Evolutionary conservation across 768 basidiomycete genomes (phyloP), one percentile per base, ranked within the genome.

Genomic region (Austroboletus eburneus): DNA sequence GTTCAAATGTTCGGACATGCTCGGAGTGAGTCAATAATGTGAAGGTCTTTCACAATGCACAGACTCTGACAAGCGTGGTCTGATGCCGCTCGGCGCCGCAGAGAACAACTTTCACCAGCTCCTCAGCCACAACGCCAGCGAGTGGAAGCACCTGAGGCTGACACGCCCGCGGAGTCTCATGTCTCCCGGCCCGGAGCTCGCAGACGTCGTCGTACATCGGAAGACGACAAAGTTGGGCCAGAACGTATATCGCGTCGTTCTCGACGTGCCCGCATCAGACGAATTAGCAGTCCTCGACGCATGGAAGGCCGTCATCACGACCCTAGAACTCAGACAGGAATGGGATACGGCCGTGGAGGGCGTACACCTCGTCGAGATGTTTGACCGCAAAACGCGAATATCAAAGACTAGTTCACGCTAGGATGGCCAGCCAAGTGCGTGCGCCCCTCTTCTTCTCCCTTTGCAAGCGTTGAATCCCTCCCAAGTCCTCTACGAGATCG

Each of bases 371-470:
- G 69, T 97, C 33, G 93, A 97, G 67, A 74, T 90, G 69, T 79
- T 95, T 46, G 94, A 96, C 66, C 80, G 81, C 33, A 77, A 78
- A 51, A 95, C 91, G 8, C 73, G 92, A 49, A 86, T 99, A 59
- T 77, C 79, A 18, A 91, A 89, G 71, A 96, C 92, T 89, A 91
- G 52, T 97, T 91, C 63, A 83, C 84, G 7, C 69, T 99, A 9
- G 95, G 95, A 1, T 99, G 95, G 95, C 95, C 95, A 46, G 93
- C 92, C 47, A 93, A 86, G 93, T 95, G 61, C 59, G 91, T 77
- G 57, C 75, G 12, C 24, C 14, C 33, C 20, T 27, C 35, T 5
- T 50, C 18, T 51, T 17, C 5, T 30, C 14, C 27, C 7, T 27
- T 47, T 21, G 25, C 46, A 25, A 21, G 20, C 42, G 40, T 48